Evolutionary conservation across 306 rosid species (phyloP), one percentile per base, ranked within the genome.

Genomic region (Chamaecrista fasciculata): DNA sequence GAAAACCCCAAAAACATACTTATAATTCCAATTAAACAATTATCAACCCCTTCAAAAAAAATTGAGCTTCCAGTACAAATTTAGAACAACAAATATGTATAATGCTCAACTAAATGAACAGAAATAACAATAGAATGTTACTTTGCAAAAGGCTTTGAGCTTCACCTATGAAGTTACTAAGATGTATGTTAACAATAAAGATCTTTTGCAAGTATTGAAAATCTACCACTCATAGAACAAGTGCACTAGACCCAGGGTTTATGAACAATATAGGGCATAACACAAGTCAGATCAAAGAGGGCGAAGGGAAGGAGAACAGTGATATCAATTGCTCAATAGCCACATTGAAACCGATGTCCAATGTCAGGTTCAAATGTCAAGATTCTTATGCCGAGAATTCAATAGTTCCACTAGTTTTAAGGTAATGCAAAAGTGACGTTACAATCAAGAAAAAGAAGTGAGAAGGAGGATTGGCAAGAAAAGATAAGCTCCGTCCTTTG

Each of bases 1-100:
- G 57, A 12, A 71, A 61, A 31, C 68, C 67, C 12, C 44, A 48
- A 63, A 70, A 36, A 37, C 39, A 19, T 8, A 48, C 21, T 73
- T 20, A 42, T 66, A 72, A 67, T 65, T 75, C 33, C 60, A 63
- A 0, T 19, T 16, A 28, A 28, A 14, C 37, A 70, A 16, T 62
- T 28, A 68, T 23, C 42, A 10, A 15, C 47, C 16, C 31, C 47
- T 0, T 53, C 24, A 33, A 53, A 33, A 23, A 55, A 48, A 20
- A 29, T 20, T 62, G 33, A 26, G 15, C 42, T 11, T 26, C 21
- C 62, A 62, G 34, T 21, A 66, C 12, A 44, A 15, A 16, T 23
- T 6, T 16, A 68, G 61, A 71, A 49, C 16, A 51, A 46, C 36
- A 34, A 63, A 39, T 23, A 65, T 39, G 25, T 36, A 55, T 15